These are phyloP conservation scores for Typha latifolia DNA, from an alignment of 176 grass and related monocot genomes.

Conservation along the genomic window DNA sequence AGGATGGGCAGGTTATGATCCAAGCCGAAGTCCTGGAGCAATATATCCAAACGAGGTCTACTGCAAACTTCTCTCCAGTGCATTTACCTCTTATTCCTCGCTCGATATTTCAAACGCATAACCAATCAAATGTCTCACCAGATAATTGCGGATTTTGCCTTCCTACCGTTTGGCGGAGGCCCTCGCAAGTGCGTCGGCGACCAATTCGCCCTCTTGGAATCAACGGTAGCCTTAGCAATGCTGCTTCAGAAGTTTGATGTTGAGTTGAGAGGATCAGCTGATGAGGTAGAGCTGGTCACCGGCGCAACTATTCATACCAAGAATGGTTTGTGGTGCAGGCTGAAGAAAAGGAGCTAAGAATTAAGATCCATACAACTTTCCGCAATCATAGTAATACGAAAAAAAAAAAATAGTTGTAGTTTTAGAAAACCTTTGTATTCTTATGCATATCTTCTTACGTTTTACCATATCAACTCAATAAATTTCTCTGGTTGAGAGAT, in stretches of 20 bases:
- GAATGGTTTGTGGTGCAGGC: constrained; percentile 71
- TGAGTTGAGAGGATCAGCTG: constrained; percentile 52
- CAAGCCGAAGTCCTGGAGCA: constrained; percentile 58
- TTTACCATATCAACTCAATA: no score
- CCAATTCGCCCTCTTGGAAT: constrained; percentile 80
- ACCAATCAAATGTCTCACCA: constrained; percentile 17
- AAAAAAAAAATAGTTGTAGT: no score
- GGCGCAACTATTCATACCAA: constrained; percentile 83
- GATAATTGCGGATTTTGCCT: constrained; percentile 89
- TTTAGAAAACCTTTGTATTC: no score
- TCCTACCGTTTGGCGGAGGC: constrained; percentile 81
- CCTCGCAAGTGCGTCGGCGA: constrained; percentile 87
- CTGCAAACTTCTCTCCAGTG: background rate
- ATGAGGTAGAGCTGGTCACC: constrained; percentile 80
- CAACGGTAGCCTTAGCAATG: constrained; percentile 57
- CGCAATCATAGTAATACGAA: no score
- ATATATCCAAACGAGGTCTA: constrained; percentile 90
- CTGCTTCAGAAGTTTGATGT: constrained; percentile 73
- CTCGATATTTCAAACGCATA: constrained; percentile 6
- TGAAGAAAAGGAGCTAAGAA: constrained; percentile 30
- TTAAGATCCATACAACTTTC: no score
- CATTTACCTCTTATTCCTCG: background rate
- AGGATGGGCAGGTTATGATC: constrained; percentile 93
- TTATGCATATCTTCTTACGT: no score
- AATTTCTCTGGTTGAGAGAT: no score